These are phyloP conservation scores for Oryza coarctata DNA, from an alignment of 176 grass and related monocot genomes.

Conservation along the genomic window DNA sequence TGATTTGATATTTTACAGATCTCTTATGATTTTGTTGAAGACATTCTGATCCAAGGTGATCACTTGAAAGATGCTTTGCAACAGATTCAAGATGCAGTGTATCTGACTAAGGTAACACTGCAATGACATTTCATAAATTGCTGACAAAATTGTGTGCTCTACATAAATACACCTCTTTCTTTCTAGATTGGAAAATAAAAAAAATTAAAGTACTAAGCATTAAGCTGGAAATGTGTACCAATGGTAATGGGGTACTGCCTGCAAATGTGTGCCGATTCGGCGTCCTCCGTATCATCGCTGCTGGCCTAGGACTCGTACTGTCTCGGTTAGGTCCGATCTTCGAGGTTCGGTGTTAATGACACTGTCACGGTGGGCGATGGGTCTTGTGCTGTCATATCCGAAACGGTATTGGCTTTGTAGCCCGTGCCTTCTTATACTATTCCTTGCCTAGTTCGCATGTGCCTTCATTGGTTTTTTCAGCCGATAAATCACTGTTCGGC, in stretches of 20 bases:
- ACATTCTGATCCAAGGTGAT: constrained; percentile 75
- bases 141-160: neutral
- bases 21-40: constrained; percentile 72
- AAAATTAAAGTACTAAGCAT: neutral
- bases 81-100: constrained; percentile 71
- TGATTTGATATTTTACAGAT: constrained; percentile 52
- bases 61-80: constrained; percentile 74
- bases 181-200: neutral
- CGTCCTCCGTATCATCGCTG: too few relatives aligned
- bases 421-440: too few relatives aligned
- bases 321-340: too few relatives aligned
- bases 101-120: constrained; percentile 69
- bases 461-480: too few relatives aligned
- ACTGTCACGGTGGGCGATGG: too few relatives aligned
- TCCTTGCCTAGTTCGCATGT: too few relatives aligned
- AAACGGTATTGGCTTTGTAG: too few relatives aligned
- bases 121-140: neutral
- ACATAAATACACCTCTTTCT: neutral
- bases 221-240: neutral
- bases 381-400: too few relatives aligned
- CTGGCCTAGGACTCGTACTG: too few relatives aligned
- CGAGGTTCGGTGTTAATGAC: too few relatives aligned
- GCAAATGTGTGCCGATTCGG: too few relatives aligned
- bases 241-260: neutral
- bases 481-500: too few relatives aligned